Conservation (phyloP, 495 filamentous ascomycete species). For the Xylaria sp. region DNA sequence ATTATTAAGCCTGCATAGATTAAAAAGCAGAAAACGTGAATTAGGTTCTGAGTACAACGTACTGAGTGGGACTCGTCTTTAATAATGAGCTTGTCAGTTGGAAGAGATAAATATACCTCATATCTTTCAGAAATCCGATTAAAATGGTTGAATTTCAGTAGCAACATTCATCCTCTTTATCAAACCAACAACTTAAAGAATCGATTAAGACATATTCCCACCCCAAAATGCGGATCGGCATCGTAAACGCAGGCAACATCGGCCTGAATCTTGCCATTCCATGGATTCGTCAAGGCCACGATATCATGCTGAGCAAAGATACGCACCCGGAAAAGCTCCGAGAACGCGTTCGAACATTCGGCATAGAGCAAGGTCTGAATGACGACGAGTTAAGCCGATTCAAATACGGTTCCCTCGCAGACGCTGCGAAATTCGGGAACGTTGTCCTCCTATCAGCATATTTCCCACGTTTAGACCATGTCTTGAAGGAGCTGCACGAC, state of each 20-base stretch:
- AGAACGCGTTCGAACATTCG: not conserved
- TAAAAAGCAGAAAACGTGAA: not conserved
- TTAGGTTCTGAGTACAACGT: not conserved
- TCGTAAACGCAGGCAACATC: not conserved
- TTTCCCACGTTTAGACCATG: not conserved
- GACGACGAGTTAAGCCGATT: not conserved
- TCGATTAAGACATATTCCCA: not conserved
- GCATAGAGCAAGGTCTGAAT: not conserved
- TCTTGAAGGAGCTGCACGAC: not conserved
- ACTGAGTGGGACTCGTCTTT: not conserved
- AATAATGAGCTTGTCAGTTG: not conserved
- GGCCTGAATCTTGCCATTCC: not conserved
- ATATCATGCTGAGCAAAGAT: not conserved
- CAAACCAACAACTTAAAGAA: not conserved
- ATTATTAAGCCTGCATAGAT: not conserved
- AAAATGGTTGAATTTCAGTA: not conserved
- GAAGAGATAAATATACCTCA: not conserved
- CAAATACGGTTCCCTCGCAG: not conserved
- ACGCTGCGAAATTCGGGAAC: not conserved
- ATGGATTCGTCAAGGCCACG: not conserved
- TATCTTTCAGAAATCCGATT: not conserved
- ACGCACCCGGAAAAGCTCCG: not conserved
- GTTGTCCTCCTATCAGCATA: not conserved
- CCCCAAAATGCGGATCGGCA: not conserved
- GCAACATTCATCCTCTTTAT: not conserved